Conservation (phyloP, 169 alveolate genomes). For the Eimeria acervulina region DNA sequence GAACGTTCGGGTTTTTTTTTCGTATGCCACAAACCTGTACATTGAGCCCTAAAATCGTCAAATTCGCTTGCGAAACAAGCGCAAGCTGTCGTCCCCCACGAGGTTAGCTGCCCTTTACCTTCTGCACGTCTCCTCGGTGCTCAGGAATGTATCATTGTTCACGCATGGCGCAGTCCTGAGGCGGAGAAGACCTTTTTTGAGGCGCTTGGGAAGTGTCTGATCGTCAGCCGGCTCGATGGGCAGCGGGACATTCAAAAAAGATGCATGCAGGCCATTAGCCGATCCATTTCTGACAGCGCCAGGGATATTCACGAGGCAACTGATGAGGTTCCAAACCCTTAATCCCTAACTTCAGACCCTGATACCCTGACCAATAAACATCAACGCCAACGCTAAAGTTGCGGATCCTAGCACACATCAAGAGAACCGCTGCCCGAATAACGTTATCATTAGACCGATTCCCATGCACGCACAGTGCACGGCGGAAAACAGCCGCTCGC, state of each 20-base stretch:
- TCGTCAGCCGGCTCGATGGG: constrained; percentile 49
- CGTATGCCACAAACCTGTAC: neutral
- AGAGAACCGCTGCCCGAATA: neutral
- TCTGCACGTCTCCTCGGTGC: neutral
- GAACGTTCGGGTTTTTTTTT: neutral
- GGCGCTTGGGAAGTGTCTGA: constrained; percentile 40
- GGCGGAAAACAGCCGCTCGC: neutral
- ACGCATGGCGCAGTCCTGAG: constrained; percentile 47
- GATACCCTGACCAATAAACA: neutral
- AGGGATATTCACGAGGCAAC: constrained; percentile 70
- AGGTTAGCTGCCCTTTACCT: neutral
- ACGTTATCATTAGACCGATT: neutral
- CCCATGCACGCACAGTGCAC: neutral
- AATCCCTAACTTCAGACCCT: neutral
- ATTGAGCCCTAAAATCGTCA: neutral
- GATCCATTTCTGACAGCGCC: constrained; percentile 74
- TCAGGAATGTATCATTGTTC: constrained; percentile 57
- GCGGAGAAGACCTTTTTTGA: constrained; percentile 56
- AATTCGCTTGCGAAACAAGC: neutral
- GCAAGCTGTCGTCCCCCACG: neutral
- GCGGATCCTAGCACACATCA: neutral
- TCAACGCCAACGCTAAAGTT: neutral
- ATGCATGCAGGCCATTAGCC: constrained; percentile 44
- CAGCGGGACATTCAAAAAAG: constrained; percentile 47
- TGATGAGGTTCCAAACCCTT: constrained; percentile 42